Evolutionary conservation across 108 stramenopile genomes (phyloP).

Genomic region (Seminavis robusta): DNA sequence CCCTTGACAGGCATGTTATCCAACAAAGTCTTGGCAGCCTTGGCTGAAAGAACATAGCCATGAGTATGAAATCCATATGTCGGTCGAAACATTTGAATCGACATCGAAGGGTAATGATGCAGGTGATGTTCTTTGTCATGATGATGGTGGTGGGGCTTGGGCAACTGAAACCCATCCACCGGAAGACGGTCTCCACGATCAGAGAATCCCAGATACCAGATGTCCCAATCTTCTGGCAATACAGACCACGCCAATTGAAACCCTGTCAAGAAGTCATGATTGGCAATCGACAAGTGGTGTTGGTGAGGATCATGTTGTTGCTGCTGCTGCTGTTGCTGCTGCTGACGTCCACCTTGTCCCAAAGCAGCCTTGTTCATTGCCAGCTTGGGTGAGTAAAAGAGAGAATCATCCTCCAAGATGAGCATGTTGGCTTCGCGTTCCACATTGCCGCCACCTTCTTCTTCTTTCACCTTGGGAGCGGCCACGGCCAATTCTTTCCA

Average conservation of each 20-base stretch:
- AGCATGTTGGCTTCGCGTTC: constrained; percentile 11
- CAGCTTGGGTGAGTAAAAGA: constrained; percentile 10
- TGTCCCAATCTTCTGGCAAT: constrained; percentile 36
- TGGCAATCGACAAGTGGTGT: not conserved
- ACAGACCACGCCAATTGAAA: constrained; percentile 8
- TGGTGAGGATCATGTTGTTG: not conserved
- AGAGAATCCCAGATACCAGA: constrained; percentile 46
- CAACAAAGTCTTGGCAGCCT: constrained; percentile 22
- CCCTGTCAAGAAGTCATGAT: not conserved
- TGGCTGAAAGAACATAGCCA: constrained; percentile 29
- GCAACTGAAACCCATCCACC: too few species aligned
- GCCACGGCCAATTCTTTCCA: constrained; percentile 20
- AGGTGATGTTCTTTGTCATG: not conserved
- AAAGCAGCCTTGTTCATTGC: too few species aligned
- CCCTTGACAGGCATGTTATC: constrained; percentile 28
- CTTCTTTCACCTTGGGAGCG: not conserved
- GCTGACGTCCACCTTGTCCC: too few species aligned
- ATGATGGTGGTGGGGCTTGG: too few species aligned
- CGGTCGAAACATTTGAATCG: constrained; percentile 23
- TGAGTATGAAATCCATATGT: constrained; percentile 52
- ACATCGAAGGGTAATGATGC: not conserved
- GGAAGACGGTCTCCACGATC: constrained; percentile 27
- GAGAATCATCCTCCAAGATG: constrained; percentile 28
- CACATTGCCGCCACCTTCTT: not conserved
- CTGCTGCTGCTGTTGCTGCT: not conserved